Evolutionary conservation across 176 grass and related monocot genomes (phyloP), one percentile per base, ranked within the genome.

Genomic region (Themeda triandra): DNA sequence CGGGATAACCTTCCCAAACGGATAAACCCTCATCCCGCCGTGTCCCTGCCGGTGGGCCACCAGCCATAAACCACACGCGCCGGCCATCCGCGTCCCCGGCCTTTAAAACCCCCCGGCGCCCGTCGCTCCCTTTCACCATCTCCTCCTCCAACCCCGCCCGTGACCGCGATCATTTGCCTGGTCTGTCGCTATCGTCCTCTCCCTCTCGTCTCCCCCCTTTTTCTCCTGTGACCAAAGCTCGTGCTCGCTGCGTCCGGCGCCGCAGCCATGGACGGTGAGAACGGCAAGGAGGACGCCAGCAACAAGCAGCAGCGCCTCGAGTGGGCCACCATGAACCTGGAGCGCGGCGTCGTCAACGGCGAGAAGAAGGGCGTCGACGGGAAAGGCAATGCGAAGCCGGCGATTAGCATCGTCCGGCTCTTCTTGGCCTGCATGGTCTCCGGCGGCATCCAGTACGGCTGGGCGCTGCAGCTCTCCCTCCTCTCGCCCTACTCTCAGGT

Each of bases 391-490:
- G 83, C 45, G 6, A 83, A 41, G 75, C 53, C 32, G n/a, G 0
- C 82, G 13, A 29, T 79, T 6, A 19, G 69, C 21, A 71, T 90
- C 68, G 8, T 71, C 42, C 51, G 90, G 40, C 90, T 97, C 27
- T 84, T 97, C 82, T 17, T 92, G 24, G 86, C 94, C 2, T 94
- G 92, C 90, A 92, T 92, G 85, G 81, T 92, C 40, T 89, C 94
- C 72, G 94, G 94, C 31, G 94, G 92, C 28, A 89, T 97, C 83
- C 94, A 97, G 94, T 97, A 97, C 88, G 92, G 94, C 14, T 97
- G 94, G 94, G 94, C 94, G 53, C 80, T 97, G 63, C 94, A 97
- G 86, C 88, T 97, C 2, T 97, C 89, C 29, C 89, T 90, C 60
- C 89, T 90, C 68, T 83, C 84, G n/a, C 89, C 89, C 3, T 90